Percentiles rank a stretch among this genome's conserved stretches.
phyloP scores from a whole-genome alignment of 2,329 filamentous ascomycete species.

The Alternaria dauci region DNA sequence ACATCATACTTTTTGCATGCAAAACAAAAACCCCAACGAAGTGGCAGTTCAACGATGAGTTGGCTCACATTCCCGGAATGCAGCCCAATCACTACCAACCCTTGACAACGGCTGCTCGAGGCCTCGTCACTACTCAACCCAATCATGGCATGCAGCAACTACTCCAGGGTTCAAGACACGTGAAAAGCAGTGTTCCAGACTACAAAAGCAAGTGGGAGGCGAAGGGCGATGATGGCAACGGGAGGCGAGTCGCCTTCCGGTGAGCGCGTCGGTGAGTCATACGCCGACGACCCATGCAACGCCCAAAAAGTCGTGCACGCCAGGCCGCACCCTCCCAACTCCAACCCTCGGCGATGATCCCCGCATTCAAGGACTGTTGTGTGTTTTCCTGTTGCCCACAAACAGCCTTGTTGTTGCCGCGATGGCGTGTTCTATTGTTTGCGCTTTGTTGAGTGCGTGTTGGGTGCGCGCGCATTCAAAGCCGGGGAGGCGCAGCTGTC shows the following conservation, averaged over 20 bases:
- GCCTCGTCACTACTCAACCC: not conserved
- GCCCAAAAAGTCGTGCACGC: constrained; percentile 18
- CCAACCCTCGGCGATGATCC: constrained; percentile 3
- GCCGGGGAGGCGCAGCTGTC: constrained; percentile 28
- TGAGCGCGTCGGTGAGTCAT: constrained; percentile 36
- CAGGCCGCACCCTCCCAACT: constrained; percentile 17
- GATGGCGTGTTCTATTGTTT: constrained; percentile 15
- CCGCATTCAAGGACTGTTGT: constrained; percentile 9
- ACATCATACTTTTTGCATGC: not conserved
- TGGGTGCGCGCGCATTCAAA: not conserved
- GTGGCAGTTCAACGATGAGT: not conserved
- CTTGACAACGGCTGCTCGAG: not conserved
- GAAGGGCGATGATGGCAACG: constrained; percentile 18
- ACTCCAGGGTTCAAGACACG: constrained; percentile 1
- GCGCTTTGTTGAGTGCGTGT: constrained; percentile 7
- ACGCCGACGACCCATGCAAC: constrained; percentile 22
- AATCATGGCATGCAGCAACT: not conserved
- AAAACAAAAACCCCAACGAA: not conserved
- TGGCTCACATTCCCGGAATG: not conserved
- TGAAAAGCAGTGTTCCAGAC: constrained; percentile 1
- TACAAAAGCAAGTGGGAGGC: constrained; percentile 7
- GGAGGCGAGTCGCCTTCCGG: constrained; percentile 27
- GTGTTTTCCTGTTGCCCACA: constrained; percentile 8
- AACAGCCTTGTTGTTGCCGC: constrained; percentile 11
- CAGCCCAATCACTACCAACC: not conserved